Evolutionary conservation across 139 green algal genomes (phyloP).

Genomic region (Chlamydomonas schloesseri): DNA sequence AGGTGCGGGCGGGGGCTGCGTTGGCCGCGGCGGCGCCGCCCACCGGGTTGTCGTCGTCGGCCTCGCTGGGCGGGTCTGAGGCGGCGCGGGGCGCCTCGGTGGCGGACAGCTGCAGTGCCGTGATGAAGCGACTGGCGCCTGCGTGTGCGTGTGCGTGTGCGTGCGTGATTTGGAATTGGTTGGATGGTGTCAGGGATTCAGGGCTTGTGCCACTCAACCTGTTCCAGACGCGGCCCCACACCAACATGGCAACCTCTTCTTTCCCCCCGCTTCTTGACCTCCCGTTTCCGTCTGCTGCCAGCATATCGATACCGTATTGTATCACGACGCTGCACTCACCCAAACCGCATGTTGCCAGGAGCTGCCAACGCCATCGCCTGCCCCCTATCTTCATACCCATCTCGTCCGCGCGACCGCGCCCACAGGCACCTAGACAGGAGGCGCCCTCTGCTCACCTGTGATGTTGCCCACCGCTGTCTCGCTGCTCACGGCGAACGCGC

Average conservation of each 20-base stretch:
- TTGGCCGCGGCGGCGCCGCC: background rate
- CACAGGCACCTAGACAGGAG: too few species aligned
- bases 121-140: conserved; percentile 39
- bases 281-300: too few species aligned
- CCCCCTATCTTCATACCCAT: too few species aligned
- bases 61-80: background rate
- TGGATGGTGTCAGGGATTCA: background rate
- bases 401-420: too few species aligned
- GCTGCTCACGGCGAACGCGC: conserved; percentile 14
- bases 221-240: background rate
- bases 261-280: too few species aligned
- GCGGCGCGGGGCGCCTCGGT: background rate
- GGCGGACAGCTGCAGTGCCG: conserved; percentile 22
- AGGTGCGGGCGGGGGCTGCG: background rate
- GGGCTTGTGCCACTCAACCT: background rate
- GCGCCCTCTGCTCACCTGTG: conserved; percentile 2
- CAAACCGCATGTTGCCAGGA: too few species aligned
- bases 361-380: too few species aligned
- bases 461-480: conserved; percentile 35
- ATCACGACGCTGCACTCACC: too few species aligned
- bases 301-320: too few species aligned
- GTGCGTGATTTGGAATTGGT: background rate
- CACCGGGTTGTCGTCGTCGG: background rate
- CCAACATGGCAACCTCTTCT: too few species aligned
- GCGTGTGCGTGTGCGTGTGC: background rate